These are phyloP conservation scores for Xylariaceae sp. DNA, from an alignment of 2,329 filamentous ascomycete genomes.

Conservation along the genomic window DNA sequence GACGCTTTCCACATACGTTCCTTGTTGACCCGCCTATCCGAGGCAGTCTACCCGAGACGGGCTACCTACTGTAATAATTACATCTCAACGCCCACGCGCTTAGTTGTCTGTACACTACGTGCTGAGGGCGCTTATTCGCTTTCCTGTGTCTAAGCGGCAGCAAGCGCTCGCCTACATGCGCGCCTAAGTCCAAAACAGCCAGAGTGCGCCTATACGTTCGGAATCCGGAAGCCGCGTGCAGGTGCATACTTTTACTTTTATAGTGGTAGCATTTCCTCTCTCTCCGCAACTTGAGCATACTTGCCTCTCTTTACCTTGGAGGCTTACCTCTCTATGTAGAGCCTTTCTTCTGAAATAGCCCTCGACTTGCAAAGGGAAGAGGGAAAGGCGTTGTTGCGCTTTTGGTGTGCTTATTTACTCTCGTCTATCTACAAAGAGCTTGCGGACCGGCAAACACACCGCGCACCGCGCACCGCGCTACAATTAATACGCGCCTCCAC, in stretches of 20 bases:
- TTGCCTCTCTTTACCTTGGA: no score
- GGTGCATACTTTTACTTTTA: not conserved
- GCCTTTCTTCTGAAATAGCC: not conserved
- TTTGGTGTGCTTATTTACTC: not conserved
- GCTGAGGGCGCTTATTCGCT: not conserved
- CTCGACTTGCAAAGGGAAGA: not conserved
- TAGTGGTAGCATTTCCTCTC: not conserved
- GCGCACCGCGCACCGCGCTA: not conserved
- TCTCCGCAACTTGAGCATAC: not conserved
- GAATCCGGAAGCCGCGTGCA: constrained; percentile 10
- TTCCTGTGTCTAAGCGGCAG: not conserved
- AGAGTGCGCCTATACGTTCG: not conserved
- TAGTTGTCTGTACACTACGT: not conserved
- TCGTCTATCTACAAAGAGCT: not conserved
- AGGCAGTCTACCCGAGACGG: no score
- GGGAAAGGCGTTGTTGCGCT: not conserved
- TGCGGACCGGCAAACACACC: no score
- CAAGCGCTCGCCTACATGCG: constrained; percentile 16
- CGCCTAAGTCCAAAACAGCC: not conserved
- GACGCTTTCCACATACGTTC: no score
- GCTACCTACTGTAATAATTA: no score
- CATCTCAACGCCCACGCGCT: not conserved
- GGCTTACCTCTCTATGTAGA: not conserved
- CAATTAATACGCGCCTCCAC: not conserved
- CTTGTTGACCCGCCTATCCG: no score